Base-by-base conservation (phyloP, 1,284 basidiomycete species). In the Omphalotus olearius region DNA sequence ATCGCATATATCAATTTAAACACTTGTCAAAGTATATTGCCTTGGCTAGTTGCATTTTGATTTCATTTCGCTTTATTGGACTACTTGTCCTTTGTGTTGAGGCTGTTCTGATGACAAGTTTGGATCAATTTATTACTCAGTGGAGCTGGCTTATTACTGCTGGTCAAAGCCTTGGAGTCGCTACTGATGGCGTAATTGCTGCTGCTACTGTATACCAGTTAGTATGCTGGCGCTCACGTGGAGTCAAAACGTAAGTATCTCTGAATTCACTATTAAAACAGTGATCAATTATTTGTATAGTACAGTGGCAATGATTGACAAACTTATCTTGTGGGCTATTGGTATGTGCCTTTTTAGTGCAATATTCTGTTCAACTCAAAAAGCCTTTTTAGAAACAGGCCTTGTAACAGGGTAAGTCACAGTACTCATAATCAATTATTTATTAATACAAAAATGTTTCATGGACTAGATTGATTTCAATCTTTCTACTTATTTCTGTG, bases 311-410 rank as follows among this genome's bases (percentile, higher is more conserved):
- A 25, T 48, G 1, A n/a, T 48, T 9, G 47, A 48, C 14, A 48
- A 48, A 25, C 16, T 48, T 1, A 48, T 48, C 4, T 17, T 48
- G 11, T 48, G 47, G 47, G 10, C 38, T 18, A 40, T 48, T 7
- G 37, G 47, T 48, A 26, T 10, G 36, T 39, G 37, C 11, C 5
- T n/a, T 16, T 13, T 17, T 13, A 7, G 2, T 23, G 23, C 5
- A 5, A 23, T 23, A 23, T 23, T 23, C 2, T n/a, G n/a, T n/a
- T 23, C 23, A 23, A 23, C 23, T 23, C 5, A 5, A 3, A 5
- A 3, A 23, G 7, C 9, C 9, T 18, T 7, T 10, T 11, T 33
- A 46, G 45, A 46, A 13, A 46, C 45, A 23, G 45, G 23, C 3
- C 23, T 23, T 3, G 23, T 5, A 23, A 23, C 23, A 23, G 23